Percentiles rank a stretch among this genome's conserved stretches.
These are phyloP conservation scores for Aspergillus ibericus DNA, from an alignment of 2,329 filamentous ascomycete species.

Conservation along the genomic window DNA sequence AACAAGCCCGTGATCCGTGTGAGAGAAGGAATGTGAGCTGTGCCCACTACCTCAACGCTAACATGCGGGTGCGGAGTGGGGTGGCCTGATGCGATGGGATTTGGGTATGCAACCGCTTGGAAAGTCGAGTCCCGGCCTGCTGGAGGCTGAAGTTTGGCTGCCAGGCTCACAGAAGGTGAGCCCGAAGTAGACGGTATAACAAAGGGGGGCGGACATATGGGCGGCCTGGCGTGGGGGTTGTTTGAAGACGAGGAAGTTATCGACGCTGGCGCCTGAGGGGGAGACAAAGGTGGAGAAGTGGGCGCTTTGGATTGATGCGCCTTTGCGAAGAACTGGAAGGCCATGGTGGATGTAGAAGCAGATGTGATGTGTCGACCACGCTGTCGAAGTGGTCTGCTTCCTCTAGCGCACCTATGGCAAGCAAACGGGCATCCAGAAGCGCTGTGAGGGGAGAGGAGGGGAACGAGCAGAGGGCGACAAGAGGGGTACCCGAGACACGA, in stretches of 20 bases:
- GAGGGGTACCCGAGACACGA: conserved; percentile 1
- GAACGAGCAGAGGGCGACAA: conserved; percentile 10
- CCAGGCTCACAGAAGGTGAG: conserved; percentile 17
- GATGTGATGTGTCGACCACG: background rate
- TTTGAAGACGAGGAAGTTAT: conserved; percentile 15
- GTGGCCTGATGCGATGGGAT: conserved; percentile 27
- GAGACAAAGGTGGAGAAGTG: conserved; percentile 24
- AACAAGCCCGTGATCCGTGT: conserved; percentile 59
- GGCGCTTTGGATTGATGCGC: conserved; percentile 28
- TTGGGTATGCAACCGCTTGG: conserved; percentile 32
- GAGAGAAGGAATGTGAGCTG: conserved; percentile 55
- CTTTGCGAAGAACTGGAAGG: conserved; percentile 41
- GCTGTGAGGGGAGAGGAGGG: background rate
- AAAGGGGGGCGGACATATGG: conserved; percentile 33
- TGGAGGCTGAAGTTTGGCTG: conserved; percentile 24
- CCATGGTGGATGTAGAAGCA: conserved; percentile 25
- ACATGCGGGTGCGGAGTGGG: conserved; percentile 50
- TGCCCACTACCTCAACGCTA: conserved; percentile 54
- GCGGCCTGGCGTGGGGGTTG: conserved; percentile 23
- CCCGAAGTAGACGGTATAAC: conserved; percentile 26
- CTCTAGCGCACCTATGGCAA: background rate
- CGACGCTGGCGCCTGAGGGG: conserved; percentile 17
- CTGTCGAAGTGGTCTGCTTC: background rate
- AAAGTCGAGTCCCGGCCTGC: conserved; percentile 26
- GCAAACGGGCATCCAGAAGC: background rate